Percentiles rank a stretch among this genome's conserved stretches.
Conservation (phyloP, 176 grass and related monocot genomes). For the Ampelocalamus luodianensis region DNA sequence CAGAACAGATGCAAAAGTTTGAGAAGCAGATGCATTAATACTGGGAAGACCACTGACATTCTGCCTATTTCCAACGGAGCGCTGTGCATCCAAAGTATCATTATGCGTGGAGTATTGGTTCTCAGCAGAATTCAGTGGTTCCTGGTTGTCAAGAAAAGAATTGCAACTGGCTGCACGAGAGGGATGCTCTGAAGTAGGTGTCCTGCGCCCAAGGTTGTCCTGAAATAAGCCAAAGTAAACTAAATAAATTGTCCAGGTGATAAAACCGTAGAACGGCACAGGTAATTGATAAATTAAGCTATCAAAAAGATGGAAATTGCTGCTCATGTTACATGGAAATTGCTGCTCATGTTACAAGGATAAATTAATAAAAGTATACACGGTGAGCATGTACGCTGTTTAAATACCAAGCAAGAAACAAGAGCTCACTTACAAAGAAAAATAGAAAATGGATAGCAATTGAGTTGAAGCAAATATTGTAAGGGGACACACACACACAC, state of each 20-base stretch:
- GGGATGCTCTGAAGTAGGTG: conserved; percentile 63
- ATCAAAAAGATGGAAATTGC: neutral
- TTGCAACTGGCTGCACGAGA: conserved; percentile 71
- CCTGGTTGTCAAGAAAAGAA: conserved; percentile 70
- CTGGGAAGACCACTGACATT: conserved; percentile 46
- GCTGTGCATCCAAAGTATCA: conserved; percentile 55
- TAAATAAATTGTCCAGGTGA: conserved; percentile 8
- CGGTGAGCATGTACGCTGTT: neutral
- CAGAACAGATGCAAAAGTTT: conserved; percentile 69
- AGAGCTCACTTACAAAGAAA: conserved; percentile 13
- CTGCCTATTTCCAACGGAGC: conserved; percentile 35
- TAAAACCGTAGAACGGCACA: neutral
- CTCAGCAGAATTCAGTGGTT: conserved; percentile 57
- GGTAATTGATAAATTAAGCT: neutral
- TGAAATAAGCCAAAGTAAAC: conserved; percentile 56
- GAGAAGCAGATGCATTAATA: conserved; percentile 56
- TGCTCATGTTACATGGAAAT: conserved; percentile 16
- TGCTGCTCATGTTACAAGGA: neutral
- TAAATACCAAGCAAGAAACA: neutral
- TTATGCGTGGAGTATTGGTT: conserved; percentile 54
- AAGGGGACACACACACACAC: neutral
- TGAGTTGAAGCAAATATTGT: neutral
- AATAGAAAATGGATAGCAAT: neutral
- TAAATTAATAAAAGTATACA: neutral
- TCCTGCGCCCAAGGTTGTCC: conserved; percentile 66